These are phyloP conservation scores for Plasmodium fragile DNA, from an alignment of 169 alveolate species.

Conservation along the genomic window DNA sequence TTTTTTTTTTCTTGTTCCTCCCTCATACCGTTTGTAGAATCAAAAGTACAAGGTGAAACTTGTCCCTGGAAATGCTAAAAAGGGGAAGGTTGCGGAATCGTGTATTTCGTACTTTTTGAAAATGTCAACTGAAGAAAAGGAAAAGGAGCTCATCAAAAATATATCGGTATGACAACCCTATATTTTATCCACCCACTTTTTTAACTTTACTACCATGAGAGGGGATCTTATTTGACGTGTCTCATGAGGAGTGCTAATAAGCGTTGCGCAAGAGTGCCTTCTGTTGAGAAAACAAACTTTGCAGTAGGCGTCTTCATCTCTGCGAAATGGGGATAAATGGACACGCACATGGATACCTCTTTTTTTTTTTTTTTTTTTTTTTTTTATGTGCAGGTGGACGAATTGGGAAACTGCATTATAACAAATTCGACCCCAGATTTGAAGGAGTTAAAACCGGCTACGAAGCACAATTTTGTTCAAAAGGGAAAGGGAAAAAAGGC, in stretches of 20 bases:
- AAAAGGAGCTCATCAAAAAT: slow-evolving; percentile 39
- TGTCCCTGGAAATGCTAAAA: slow-evolving; percentile 84
- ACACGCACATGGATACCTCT: neutral
- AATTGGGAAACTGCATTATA: slow-evolving; percentile 56
- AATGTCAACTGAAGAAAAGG: slow-evolving; percentile 37
- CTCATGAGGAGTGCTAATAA: neutral
- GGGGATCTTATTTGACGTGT: neutral
- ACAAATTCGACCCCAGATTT: slow-evolving; percentile 48
- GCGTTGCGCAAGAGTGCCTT: neutral
- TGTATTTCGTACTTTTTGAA: slow-evolving; percentile 49
- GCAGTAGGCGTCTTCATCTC: neutral
- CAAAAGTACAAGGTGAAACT: slow-evolving; percentile 76
- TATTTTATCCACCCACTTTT: neutral
- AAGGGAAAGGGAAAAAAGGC: slow-evolving; percentile 13
- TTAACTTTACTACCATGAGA: neutral
- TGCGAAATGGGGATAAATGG: neutral
- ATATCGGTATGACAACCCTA: slow-evolving; percentile 34
- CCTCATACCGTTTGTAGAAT: slow-evolving; percentile 17
- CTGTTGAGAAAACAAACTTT: neutral
- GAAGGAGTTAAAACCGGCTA: slow-evolving; percentile 9
- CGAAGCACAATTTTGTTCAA: slow-evolving; percentile 15
- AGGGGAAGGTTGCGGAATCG: slow-evolving; percentile 83
- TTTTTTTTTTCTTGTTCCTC: neutral
- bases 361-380: neutral
- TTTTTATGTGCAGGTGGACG: slow-evolving; percentile 33